Conservation (phyloP, 306 rosid species). For the Betula pendula region DNA sequence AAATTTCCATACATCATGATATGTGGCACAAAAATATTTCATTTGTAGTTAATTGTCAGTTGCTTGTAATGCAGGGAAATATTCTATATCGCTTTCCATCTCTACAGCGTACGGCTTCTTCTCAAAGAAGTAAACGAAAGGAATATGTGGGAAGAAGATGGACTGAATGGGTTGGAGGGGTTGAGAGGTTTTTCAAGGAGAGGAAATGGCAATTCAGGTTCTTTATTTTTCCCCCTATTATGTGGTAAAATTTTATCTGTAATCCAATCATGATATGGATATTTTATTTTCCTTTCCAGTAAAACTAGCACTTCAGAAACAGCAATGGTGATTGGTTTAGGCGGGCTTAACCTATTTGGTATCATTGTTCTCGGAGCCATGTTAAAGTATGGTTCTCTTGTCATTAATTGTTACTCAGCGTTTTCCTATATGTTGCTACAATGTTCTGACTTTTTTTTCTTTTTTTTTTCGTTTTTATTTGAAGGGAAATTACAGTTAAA, state of each 20-base stretch:
- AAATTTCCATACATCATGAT: background rate
- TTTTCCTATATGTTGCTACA: slow-evolving; percentile 29
- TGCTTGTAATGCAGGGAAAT: slow-evolving; percentile 81
- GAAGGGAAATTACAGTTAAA: slow-evolving; percentile 65
- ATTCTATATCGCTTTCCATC: slow-evolving; percentile 92
- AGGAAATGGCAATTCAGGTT: slow-evolving; percentile 90
- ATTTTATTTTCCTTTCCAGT: slow-evolving; percentile 45
- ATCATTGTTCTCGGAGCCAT: slow-evolving; percentile 90
- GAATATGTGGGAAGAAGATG: slow-evolving; percentile 96
- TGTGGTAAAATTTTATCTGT: slow-evolving; percentile 19
- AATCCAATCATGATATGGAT: slow-evolving; percentile 22
- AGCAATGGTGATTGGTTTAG: slow-evolving; percentile 84
- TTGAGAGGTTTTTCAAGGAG: slow-evolving; percentile 80
- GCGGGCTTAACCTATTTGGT: slow-evolving; percentile 95
- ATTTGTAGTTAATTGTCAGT: slow-evolving; percentile 22
- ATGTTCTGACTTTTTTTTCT: slow-evolving; percentile 21
- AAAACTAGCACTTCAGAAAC: slow-evolving; percentile 71
- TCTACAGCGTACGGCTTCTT: slow-evolving; percentile 85
- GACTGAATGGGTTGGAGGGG: slow-evolving; percentile 87
- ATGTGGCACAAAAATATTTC: slow-evolving; percentile 1
- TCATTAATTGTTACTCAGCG: slow-evolving; percentile 14
- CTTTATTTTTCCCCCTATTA: slow-evolving; percentile 10
- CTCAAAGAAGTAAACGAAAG: slow-evolving; percentile 70
- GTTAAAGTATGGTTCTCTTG: slow-evolving; percentile 68
- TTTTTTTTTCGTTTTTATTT: slow-evolving; percentile 29